Conservation (phyloP, 1,284 basidiomycete genomes). For the Puccinia polysora region DNA sequence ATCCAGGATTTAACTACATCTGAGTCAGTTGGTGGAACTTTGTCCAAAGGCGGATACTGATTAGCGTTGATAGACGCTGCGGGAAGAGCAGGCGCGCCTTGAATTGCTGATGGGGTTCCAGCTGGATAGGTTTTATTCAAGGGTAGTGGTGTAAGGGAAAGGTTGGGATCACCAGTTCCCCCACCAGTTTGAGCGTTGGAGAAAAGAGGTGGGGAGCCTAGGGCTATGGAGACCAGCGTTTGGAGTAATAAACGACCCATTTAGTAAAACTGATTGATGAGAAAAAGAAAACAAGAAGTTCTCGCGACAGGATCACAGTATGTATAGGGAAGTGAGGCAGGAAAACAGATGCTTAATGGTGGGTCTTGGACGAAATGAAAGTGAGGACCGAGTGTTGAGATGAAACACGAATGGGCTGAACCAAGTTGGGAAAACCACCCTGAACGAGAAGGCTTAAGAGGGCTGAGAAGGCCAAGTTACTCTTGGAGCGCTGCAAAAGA, state of each 20-base stretch:
- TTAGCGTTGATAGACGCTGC: not conserved
- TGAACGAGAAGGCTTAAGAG: too few species aligned
- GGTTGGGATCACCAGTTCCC: not conserved
- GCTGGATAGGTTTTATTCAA: slow-evolving; percentile 8
- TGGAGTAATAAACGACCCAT: slow-evolving; percentile 14
- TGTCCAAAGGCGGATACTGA: slow-evolving; percentile 68
- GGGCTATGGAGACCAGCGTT: slow-evolving; percentile 7
- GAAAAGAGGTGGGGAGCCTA: slow-evolving; percentile 7
- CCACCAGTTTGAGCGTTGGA: slow-evolving; percentile 1
- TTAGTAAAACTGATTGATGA: not conserved
- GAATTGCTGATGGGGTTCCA: slow-evolving; percentile 28
- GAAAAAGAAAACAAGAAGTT: not conserved
- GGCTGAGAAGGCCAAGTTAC: too few species aligned
- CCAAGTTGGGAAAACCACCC: too few species aligned
- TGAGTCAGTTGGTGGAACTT: slow-evolving; percentile 64
- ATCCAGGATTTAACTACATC: slow-evolving; percentile 70
- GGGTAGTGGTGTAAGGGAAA: not conserved
- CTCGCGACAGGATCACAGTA: too few species aligned
- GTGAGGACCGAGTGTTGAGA: too few species aligned
- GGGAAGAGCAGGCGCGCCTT: slow-evolving; percentile 26
- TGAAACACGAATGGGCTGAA: too few species aligned
- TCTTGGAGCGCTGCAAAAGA: too few species aligned
- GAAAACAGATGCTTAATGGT: too few species aligned
- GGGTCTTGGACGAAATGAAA: too few species aligned
- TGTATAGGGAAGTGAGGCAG: too few species aligned